These are phyloP conservation scores for Geum urbanum DNA, from an alignment of 306 rosid species.

Conservation along the genomic window DNA sequence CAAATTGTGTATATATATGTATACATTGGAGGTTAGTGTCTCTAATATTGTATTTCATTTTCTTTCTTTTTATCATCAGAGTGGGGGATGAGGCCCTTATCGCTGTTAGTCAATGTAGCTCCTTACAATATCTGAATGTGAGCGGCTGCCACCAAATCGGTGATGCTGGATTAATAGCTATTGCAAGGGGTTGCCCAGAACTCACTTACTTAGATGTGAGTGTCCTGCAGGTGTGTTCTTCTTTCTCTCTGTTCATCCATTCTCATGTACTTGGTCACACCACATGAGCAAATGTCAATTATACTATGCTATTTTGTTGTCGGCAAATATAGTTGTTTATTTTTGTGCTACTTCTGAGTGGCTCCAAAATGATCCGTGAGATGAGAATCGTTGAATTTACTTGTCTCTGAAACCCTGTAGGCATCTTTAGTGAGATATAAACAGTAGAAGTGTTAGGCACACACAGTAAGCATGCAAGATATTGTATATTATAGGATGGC, in stretches of 20 bases:
- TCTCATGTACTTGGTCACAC: not conserved
- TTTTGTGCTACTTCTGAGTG: not conserved
- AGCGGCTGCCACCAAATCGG: constrained; percentile 95
- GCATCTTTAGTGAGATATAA: not conserved
- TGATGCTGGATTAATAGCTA: constrained; percentile 81
- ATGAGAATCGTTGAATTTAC: not conserved
- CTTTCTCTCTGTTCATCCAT: constrained; percentile 9
- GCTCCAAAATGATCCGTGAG: not conserved
- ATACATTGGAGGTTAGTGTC: not conserved
- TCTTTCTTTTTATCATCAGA: constrained; percentile 38
- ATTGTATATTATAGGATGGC: too few relatives aligned
- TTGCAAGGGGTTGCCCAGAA: constrained; percentile 87
- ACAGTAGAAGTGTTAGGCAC: not conserved
- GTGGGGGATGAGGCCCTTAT: constrained; percentile 89
- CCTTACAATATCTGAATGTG: constrained; percentile 73
- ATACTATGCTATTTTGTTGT: not conserved
- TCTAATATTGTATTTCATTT: constrained; percentile 1
- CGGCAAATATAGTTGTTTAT: not conserved
- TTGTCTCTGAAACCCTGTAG: not conserved
- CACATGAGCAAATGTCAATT: not conserved
- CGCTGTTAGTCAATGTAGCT: constrained; percentile 71
- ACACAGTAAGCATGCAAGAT: not conserved
- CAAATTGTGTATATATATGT: not conserved
- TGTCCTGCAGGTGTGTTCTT: constrained; percentile 70
- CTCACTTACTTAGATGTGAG: constrained; percentile 71